Evolutionary conservation across 129 eudicot genomes (phyloP), one percentile per base, ranked within the genome.

Genomic region (Calendula officinalis): DNA sequence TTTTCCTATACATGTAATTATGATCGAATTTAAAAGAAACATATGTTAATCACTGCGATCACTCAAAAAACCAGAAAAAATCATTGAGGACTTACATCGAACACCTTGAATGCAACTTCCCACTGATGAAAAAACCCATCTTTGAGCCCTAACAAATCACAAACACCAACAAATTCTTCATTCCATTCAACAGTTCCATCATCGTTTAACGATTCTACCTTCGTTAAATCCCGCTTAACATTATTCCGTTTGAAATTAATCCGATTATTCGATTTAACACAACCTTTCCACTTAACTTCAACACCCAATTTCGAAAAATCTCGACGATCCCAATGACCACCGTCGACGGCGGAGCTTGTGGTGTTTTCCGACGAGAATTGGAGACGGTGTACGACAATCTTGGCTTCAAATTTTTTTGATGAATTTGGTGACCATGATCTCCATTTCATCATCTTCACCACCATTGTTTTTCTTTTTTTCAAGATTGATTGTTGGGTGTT

Each of bases 281-380:
- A 82, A 2, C 94, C 95, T 40, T 77, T 80, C 95, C 95, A 86
- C 68, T 69, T 68, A 54, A 86, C 67, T 66, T 80, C 89, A 61
- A 83, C 86, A 33, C 69, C 62, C 67, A 83, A 41, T 60, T 53
- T 33, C n/a, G 67, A 40, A 58, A 52, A 59, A n/a, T 52, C 81
- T 37, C 2, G 37, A 10, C 5, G 17, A 34, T 54, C 60, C 56
- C 71, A 73, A 36, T 66, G 11, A 11, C 56, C 33, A 6, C 60
- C 51, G n/a, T 16, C 42, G 51, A 58, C 11, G 34, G 10, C 62
- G 54, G 41, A 8, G 10, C 6, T 44, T 46, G 49, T 16, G 35
- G 57, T 27, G 27, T 17, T 35, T 3, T 50, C 15, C 51, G 33
- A 9, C 6, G 74, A 5, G 56, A 78, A 82, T 13, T 67, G 63